Evolutionary conservation across 1,284 basidiomycete species (phyloP), one percentile per base, ranked within the genome.

Genomic region (Boletus austroedulis): DNA sequence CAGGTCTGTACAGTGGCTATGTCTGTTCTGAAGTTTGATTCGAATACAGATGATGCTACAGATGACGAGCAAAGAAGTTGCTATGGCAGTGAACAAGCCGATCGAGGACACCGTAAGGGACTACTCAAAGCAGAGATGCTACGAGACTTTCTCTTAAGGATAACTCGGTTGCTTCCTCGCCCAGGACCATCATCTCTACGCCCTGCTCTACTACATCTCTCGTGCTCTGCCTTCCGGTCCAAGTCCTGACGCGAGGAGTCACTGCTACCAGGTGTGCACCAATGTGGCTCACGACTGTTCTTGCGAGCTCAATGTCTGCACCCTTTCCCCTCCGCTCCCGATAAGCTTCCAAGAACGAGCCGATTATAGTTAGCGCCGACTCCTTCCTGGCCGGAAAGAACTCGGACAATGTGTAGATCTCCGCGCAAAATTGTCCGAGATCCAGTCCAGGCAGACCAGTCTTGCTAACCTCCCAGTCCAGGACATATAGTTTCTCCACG

Each of bases 381-480:
- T 73, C 72, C 34, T 62, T 63, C 55, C 75, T 75, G 2, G 66
- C 65, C 6, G 77, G 75, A 57, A 78, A 62, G 69, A 84, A 85
- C 38, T 74, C 68, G 38, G 75, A 69, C 53, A 84, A 64, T 19
- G 76, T 70, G 64, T 79, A 72, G 59, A 87, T 65, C 67, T 87
- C 86, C 10, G 82, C 84, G 55, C 76, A 78, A 58, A 86, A 79
- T 64, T 87, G 84, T 2, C 82, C 85, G 5, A 86, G 65, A 57
- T 87, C 85, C 17, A 82, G 59, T 17, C 78, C 83, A 8, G 76
- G 73, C 32, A 82, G 53, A 15, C 85, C 83, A 0, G 80, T 73
- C 67, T 78, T 83, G 28, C 75, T 67, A 21, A 84, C 41, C 64
- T 87, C 84, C 86, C 85, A 87, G 66, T 87, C 84, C 46, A 86